These are phyloP conservation scores for Theobroma cacao DNA, from an alignment of 345 rosid genomes.

Conservation along the genomic window DNA sequence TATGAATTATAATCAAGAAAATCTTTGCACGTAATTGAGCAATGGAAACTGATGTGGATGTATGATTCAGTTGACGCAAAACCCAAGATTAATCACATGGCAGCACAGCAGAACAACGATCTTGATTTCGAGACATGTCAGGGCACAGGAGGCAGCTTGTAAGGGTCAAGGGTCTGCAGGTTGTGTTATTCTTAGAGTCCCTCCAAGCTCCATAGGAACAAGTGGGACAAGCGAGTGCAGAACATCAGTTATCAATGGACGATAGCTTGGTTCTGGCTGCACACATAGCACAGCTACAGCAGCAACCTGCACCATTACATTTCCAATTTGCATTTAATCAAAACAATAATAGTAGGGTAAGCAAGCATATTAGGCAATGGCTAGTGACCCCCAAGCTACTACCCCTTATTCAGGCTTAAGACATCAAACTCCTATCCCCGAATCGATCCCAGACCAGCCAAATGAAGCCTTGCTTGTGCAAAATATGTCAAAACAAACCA, in stretches of 20 bases:
- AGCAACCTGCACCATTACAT: constrained; percentile 61
- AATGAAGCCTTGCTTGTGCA: no score
- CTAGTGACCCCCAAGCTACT: background rate
- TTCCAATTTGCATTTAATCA: background rate
- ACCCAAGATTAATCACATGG: background rate
- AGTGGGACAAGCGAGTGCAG: constrained; percentile 87
- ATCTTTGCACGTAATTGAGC: background rate
- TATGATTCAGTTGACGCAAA: background rate
- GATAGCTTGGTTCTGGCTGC: constrained; percentile 91
- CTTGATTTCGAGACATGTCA: background rate
- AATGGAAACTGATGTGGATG: background rate
- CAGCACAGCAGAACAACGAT: background rate
- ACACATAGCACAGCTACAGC: constrained; percentile 93
- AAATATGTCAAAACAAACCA: background rate
- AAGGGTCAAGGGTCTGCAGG: constrained; percentile 17
- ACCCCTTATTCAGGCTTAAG: background rate
- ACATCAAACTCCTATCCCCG: no score
- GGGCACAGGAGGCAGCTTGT: background rate
- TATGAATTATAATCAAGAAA: background rate
- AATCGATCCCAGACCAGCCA: no score
- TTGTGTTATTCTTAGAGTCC: constrained; percentile 55
- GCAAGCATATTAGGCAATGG: background rate
- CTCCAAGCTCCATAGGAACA: constrained; percentile 81
- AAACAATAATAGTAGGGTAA: background rate
- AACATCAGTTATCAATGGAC: constrained; percentile 87